phyloP scores from a whole-genome alignment of 805 yeast genomes.

The Saccharomycopsis lassenensis region DNA sequence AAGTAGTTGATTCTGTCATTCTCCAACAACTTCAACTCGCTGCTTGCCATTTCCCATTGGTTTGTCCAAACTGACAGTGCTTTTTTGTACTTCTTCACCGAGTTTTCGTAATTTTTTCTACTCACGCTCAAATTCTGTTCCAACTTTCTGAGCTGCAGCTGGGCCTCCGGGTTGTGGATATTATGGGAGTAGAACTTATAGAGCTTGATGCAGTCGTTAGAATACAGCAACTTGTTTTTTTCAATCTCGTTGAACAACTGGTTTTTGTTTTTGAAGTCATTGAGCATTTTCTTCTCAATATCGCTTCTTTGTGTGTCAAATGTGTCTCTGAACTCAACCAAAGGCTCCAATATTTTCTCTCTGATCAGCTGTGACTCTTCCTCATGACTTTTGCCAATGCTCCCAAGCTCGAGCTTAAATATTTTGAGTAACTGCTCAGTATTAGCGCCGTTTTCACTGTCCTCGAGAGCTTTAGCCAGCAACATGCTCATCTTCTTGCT shows the following conservation, averaged over 20 bases:
- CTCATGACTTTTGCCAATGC: constrained; percentile 45
- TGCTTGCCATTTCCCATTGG: constrained; percentile 62
- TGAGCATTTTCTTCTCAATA: constrained; percentile 45
- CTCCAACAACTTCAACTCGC: constrained; percentile 56
- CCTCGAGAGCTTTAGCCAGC: constrained; percentile 37
- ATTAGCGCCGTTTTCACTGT: constrained; percentile 48
- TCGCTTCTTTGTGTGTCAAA: constrained; percentile 45
- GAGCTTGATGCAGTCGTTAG: constrained; percentile 45
- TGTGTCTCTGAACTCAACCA: constrained; percentile 39
- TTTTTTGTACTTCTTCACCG: constrained; percentile 42
- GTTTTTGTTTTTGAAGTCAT: constrained; percentile 37
- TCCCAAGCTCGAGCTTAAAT: constrained; percentile 46
- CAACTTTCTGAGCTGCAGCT: constrained; percentile 37
- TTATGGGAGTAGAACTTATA: constrained; percentile 62
- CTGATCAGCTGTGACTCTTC: constrained; percentile 40
- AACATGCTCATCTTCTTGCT: constrained; percentile 42
- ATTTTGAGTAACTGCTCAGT: constrained; percentile 49
- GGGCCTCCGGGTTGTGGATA: constrained; percentile 33
- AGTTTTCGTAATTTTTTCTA: constrained; percentile 47
- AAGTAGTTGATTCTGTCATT: constrained; percentile 60
- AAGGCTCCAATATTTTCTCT: constrained; percentile 40
- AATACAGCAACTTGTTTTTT: constrained; percentile 37
- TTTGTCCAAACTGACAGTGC: constrained; percentile 52
- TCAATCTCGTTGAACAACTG: constrained; percentile 29
- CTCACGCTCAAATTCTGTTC: constrained; percentile 30